Base-by-base conservation (phyloP, 805 yeast genomes). In the Scheffersomyces coipomensis region DNA sequence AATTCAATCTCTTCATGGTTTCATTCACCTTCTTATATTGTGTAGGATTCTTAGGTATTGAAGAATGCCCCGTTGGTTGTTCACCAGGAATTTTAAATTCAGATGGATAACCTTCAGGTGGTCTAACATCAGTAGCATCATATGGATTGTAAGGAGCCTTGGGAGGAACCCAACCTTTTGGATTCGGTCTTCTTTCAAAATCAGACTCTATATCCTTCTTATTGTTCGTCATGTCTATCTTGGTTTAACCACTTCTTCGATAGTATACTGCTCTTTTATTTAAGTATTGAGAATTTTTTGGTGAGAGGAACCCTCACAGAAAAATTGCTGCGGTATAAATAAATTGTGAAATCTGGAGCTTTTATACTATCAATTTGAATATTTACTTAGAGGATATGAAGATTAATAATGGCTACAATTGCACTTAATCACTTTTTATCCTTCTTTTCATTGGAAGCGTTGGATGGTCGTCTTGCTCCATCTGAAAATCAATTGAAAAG, bases 131-230 rank as follows among this genome's bases (percentile, higher is more conserved):
- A 1, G 76, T 62, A 0, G 90, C 85, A 54, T 87, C 96, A 53
- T 81, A 88, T 5, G 95, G 95, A 51, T 87, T 87, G 56, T 85
- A 88, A 1, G 93, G 93, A 1, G 90, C 91, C 45, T 73, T 78
- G 8, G 95, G 95, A 1, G 81, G 86, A 0, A 75, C 74, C 93
- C 93, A 85, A 0, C 88, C 89, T 5, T 76, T 75, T 2, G 93
- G 90, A 50, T 85, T 81, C 3, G 90, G 84, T 40, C 87, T 66
- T 64, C 89, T 72, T 33, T 79, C 77, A 33, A 75, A 45, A 16
- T 72, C 43, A 24, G 38, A 42, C 15, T 33, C 35, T 2, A 23
- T 13, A 22, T 38, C 34, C n/a, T 27, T 29, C 18, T 37, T 37
- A 21, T 34, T 30, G 10, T 37, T 23, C 41, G 37, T 36, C 3